Evolutionary conservation across 2,329 filamentous ascomycete genomes (phyloP).

Genomic region (Periconia sp.): DNA sequence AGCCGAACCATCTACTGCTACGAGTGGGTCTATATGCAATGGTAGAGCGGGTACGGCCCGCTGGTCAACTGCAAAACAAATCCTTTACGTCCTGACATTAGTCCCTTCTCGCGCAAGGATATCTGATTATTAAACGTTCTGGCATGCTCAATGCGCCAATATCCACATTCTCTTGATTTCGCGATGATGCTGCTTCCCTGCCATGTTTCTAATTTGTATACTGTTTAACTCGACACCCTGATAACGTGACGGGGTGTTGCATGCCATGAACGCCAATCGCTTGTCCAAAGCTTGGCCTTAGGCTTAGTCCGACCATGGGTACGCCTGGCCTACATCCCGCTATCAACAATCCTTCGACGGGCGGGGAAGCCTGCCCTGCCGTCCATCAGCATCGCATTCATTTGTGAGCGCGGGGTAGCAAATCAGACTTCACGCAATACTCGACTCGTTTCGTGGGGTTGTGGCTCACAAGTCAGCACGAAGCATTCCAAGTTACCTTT

Average conservation of each 20-base stretch:
- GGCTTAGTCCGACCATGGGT: constrained; percentile 6
- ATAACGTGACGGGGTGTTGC: not conserved
- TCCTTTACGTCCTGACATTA: not conserved
- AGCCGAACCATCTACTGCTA: not conserved
- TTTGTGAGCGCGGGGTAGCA: constrained; percentile 3
- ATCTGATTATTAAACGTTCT: not conserved
- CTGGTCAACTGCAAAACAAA: not conserved
- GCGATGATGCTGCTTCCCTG: not conserved
- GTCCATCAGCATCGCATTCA: not conserved
- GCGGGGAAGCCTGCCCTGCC: constrained; percentile 9
- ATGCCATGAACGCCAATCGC: constrained; percentile 5
- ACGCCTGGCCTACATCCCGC: not conserved
- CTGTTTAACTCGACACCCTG: too few species aligned
- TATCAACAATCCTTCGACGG: not conserved
- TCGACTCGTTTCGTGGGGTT: not conserved
- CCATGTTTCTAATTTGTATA: not conserved
- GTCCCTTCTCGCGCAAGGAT: not conserved
- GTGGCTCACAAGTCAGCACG: not conserved
- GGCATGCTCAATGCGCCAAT: not conserved
- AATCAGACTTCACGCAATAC: not conserved
- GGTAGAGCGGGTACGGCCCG: not conserved
- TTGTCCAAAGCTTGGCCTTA: constrained; percentile 9
- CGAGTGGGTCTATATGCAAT: not conserved
- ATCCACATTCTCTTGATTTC: not conserved
- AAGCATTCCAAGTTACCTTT: not conserved